Conservation (phyloP, 2,329 filamentous ascomycete species). For the Trichoderma atrobrunneum region DNA sequence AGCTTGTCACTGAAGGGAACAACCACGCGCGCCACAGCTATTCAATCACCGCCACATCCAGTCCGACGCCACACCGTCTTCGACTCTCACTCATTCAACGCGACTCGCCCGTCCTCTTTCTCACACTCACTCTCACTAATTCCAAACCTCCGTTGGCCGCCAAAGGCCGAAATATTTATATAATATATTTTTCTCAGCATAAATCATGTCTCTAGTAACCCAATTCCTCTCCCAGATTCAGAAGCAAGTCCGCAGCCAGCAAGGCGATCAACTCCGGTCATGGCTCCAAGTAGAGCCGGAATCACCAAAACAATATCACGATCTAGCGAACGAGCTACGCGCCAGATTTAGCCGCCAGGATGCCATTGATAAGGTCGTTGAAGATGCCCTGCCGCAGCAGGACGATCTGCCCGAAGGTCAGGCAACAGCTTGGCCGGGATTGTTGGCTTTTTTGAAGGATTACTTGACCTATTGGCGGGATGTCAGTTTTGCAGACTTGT, state of each 20-base stretch:
- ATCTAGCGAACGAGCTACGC: constrained; percentile 66
- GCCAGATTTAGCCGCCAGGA: constrained; percentile 48
- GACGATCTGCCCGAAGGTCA: constrained; percentile 62
- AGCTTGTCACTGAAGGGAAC: neutral
- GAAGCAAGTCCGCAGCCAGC: constrained; percentile 52
- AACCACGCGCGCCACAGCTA: neutral
- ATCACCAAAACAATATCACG: constrained; percentile 63
- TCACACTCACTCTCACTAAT: constrained; percentile 13
- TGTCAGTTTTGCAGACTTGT: constrained; percentile 70
- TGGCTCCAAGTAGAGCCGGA: constrained; percentile 75
- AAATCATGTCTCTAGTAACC: constrained; percentile 59
- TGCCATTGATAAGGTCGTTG: constrained; percentile 61
- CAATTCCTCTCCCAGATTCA: constrained; percentile 67
- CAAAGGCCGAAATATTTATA: neutral
- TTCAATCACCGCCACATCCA: neutral
- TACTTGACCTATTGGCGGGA: constrained; percentile 81
- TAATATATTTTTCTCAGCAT: neutral
- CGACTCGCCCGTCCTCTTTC: constrained; percentile 14
- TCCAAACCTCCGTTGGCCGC: neutral
- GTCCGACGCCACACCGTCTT: neutral
- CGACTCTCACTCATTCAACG: neutral
- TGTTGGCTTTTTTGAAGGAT: constrained; percentile 74
- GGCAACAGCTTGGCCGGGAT: constrained; percentile 69
- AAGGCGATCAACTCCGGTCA: constrained; percentile 63
- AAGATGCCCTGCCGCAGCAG: constrained; percentile 61